Conservation (phyloP, 495 filamentous ascomycete species). For the Penicillium steckii region DNA sequence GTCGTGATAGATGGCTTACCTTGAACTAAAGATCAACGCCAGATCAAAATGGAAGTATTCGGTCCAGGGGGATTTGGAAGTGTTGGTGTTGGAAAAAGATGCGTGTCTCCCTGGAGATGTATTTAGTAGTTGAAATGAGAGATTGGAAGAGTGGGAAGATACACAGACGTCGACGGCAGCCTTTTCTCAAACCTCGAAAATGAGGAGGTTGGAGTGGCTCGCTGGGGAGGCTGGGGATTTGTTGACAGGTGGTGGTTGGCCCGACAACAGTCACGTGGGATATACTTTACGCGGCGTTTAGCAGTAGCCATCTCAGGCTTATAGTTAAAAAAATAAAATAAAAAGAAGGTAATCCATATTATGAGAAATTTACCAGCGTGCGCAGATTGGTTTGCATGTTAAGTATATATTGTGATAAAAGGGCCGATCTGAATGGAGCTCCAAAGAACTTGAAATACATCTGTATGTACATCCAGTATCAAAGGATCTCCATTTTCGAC, state of each 20-base stretch:
- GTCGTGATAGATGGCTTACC: constrained; percentile 6
- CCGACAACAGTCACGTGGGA: constrained; percentile 25
- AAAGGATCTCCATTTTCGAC: no score
- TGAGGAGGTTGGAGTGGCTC: constrained; percentile 39
- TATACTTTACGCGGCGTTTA: neutral
- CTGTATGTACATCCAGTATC: no score
- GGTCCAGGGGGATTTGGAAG: neutral
- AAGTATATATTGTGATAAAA: no score
- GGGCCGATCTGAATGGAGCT: no score
- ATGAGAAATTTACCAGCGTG: no score
- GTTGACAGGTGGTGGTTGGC: constrained; percentile 32
- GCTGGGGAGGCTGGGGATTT: constrained; percentile 38
- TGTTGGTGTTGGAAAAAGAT: neutral
- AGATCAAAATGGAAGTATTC: constrained; percentile 10
- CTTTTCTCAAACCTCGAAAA: constrained; percentile 19
- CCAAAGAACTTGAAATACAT: no score
- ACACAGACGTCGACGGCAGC: constrained; percentile 9
- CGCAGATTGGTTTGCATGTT: no score
- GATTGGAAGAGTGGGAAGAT: constrained; percentile 7
- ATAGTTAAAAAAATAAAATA: neutral
- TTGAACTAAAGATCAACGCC: constrained; percentile 11
- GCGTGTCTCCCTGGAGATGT: constrained; percentile 7
- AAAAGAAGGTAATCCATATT: no score
- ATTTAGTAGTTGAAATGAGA: constrained; percentile 6
- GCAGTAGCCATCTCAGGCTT: no score